Evolutionary conservation across 768 basidiomycete genomes (phyloP).

Genomic region (Suillus lakei): DNA sequence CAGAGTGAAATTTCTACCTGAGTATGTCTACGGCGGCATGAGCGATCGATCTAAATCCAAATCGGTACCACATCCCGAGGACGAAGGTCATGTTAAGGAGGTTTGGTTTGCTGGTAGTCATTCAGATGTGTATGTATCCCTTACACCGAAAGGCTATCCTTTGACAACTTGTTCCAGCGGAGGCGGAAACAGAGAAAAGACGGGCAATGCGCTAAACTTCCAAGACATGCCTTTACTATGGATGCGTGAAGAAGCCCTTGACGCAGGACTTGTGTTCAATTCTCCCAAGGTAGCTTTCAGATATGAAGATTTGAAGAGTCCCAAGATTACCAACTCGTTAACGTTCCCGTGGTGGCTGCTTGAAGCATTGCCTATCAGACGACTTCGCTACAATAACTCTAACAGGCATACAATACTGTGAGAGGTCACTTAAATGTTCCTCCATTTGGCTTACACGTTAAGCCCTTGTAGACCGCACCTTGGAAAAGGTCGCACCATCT

Average conservation of each 20-base stretch:
- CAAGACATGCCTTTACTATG: slow-evolving; percentile 34
- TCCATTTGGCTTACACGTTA: slow-evolving; percentile 3
- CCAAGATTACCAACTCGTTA: slow-evolving; percentile 21
- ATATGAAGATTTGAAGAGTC: slow-evolving; percentile 29
- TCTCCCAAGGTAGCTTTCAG: slow-evolving; percentile 33
- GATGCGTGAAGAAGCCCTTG: slow-evolving; percentile 36
- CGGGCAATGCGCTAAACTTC: slow-evolving; percentile 22
- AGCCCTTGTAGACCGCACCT: slow-evolving; percentile 28
- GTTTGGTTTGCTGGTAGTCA: slow-evolving; percentile 49
- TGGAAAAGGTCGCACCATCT: slow-evolving; percentile 29
- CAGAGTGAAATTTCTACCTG: slow-evolving; percentile 52
- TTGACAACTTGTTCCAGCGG: slow-evolving; percentile 24
- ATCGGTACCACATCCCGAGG: slow-evolving; percentile 9
- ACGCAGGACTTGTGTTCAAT: slow-evolving; percentile 27
- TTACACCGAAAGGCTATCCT: background rate
- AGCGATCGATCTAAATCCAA: background rate
- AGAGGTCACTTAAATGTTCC: background rate
- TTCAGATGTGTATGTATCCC: slow-evolving; percentile 40
- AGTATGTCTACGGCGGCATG: slow-evolving; percentile 40
- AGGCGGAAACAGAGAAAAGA: slow-evolving; percentile 31
- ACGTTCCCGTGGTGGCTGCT: slow-evolving; percentile 26
- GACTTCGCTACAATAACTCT: slow-evolving; percentile 33
- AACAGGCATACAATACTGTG: slow-evolving; percentile 26
- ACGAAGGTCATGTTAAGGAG: slow-evolving; percentile 36
- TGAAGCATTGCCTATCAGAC: slow-evolving; percentile 29